Percentiles rank a stretch among this genome's conserved stretches.
These are phyloP conservation scores for Aspergillus novofumigatus DNA, from an alignment of 2,329 filamentous ascomycete genomes.

Conservation along the genomic window DNA sequence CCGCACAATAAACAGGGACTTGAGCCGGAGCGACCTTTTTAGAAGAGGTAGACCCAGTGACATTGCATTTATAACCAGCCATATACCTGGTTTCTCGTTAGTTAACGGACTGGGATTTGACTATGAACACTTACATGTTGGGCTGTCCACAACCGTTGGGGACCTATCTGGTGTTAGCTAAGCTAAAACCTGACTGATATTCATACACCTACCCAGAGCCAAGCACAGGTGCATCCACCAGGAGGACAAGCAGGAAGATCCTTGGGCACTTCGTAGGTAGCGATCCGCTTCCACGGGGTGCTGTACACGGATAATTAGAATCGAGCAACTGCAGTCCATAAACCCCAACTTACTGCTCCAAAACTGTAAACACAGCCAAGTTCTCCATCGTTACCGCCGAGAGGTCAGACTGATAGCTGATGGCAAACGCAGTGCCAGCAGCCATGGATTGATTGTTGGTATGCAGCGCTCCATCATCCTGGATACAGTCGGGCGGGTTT, in stretches of 20 bases:
- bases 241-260: slow-evolving; percentile 35
- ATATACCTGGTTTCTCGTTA: slow-evolving; percentile 34
- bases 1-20: slow-evolving; percentile 41
- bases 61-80: slow-evolving; percentile 49
- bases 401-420: slow-evolving; percentile 48
- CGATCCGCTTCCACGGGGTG: slow-evolving; percentile 37
- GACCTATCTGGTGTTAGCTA: slow-evolving; percentile 10
- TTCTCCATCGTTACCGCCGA: slow-evolving; percentile 48
- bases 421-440: slow-evolving; percentile 49
- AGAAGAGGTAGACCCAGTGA: slow-evolving; percentile 42
- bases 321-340: background rate
- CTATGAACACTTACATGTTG: slow-evolving; percentile 29
- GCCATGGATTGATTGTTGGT: slow-evolving; percentile 42
- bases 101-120: background rate
- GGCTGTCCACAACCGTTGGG: slow-evolving; percentile 36
- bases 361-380: slow-evolving; percentile 49
- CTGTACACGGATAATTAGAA: slow-evolving; percentile 15
- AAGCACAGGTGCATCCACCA: slow-evolving; percentile 40
- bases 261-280: slow-evolving; percentile 34
- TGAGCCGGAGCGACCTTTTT: slow-evolving; percentile 41
- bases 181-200: no score
- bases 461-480: slow-evolving; percentile 46
- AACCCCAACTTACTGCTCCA: slow-evolving; percentile 35
- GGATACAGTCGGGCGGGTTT: slow-evolving; percentile 32
- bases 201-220: slow-evolving; percentile 33